Percentiles rank a stretch among this genome's conserved stretches.
Conservation (phyloP, 1,284 basidiomycete species). For the Marasmius sp. region DNA sequence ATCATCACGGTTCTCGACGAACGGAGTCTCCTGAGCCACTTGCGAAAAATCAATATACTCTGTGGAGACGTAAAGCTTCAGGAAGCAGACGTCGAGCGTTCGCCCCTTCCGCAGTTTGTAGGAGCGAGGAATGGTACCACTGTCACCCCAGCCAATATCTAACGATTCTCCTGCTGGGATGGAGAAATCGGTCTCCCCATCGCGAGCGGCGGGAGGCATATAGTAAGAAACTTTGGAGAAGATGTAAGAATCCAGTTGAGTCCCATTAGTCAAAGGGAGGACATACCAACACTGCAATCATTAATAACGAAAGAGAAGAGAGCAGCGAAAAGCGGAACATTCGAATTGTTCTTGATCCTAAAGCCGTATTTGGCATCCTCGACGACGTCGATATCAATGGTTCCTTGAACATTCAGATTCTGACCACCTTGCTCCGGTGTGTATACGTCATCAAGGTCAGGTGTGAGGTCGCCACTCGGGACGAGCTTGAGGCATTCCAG, state of each 20-base stretch:
- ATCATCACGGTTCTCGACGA: not conserved
- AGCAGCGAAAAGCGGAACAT: conserved; percentile 12
- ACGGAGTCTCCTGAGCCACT: not conserved
- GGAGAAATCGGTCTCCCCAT: not conserved
- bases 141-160: not conserved
- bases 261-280: not conserved
- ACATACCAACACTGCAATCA: conserved; percentile 15
- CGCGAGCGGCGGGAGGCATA: not conserved
- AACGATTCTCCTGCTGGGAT: not conserved
- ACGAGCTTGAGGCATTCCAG: conserved; percentile 3
- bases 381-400: conserved; percentile 13
- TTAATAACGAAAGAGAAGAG: conserved; percentile 17
- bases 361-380: conserved; percentile 9
- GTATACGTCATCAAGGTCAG: not conserved
- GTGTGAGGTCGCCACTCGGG: not conserved
- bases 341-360: conserved; percentile 11
- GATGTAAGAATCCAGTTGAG: not conserved
- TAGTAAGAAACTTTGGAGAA: not conserved
- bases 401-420: conserved; percentile 1
- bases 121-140: not conserved
- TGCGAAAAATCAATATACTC: conserved; percentile 3
- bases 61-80: conserved; percentile 5
- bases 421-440: not conserved
- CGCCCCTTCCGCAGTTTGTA: not conserved
- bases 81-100: not conserved